Percentiles rank a stretch among this genome's conserved stretches.
Evolutionary conservation across 306 rosid species (phyloP).

Genomic region (Prunus dulcis): DNA sequence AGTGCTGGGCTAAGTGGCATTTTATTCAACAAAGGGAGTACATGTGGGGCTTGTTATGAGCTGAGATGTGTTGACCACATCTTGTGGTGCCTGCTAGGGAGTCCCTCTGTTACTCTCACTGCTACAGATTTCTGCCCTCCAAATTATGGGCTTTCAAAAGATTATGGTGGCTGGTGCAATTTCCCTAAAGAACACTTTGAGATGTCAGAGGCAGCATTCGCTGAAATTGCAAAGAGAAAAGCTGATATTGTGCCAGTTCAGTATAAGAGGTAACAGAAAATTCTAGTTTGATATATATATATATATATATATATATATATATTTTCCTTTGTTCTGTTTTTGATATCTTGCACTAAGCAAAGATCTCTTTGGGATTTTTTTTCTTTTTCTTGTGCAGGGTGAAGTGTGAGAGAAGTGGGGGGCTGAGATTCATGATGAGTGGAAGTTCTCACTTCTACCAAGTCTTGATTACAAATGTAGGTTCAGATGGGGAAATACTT

Average conservation of each 20-base stretch:
- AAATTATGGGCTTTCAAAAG: constrained; percentile 74
- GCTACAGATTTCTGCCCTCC: constrained; percentile 98
- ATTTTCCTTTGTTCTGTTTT: neutral
- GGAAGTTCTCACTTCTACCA: constrained; percentile 75
- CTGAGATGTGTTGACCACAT: constrained; percentile 93
- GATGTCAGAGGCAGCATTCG: constrained; percentile 83
- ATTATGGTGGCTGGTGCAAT: constrained; percentile 99
- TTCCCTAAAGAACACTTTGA: constrained; percentile 91
- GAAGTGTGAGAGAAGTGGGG: constrained; percentile 75
- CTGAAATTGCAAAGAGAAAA: constrained; percentile 67
- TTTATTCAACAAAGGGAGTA: constrained; percentile 78
- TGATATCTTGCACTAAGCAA: constrained; percentile 11
- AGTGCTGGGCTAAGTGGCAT: constrained; percentile 89
- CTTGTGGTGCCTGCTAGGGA: constrained; percentile 85
- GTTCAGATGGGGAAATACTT: constrained; percentile 77
- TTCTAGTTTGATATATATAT: neutral
- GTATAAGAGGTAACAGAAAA: constrained; percentile 67
- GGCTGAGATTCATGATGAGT: constrained; percentile 65
- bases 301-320: neutral
- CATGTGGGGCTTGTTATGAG: constrained; percentile 95
- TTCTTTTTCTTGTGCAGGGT: constrained; percentile 61
- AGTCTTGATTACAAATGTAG: constrained; percentile 80
- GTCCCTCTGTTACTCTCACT: constrained; percentile 79
- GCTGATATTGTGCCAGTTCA: constrained; percentile 94
- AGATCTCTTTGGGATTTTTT: constrained; percentile 13